Evolutionary conservation across 2,329 filamentous ascomycete species (phyloP), one percentile per base, ranked within the genome.

Genomic region (Fusarium devonianum): DNA sequence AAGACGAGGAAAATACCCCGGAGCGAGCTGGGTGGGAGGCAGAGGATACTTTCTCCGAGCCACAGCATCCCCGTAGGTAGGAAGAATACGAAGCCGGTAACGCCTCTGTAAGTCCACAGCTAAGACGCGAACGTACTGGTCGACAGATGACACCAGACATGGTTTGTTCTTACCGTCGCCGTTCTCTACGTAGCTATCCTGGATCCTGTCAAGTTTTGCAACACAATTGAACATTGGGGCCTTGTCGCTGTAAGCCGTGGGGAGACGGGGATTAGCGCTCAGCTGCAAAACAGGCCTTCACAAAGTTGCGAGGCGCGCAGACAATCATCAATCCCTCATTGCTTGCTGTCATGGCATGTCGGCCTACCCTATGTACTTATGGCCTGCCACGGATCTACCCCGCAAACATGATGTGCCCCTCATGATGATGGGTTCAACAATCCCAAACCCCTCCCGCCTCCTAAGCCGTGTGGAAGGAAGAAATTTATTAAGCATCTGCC

Each of bases 51-150:
- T 14, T 39, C 13, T 13, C 34, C 39, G 3, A 38, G 18, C 52
- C 42, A 55, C 1, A 53, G 19, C n/a, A 49, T 52, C 2, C 44
- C 49, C 3, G 22, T 37, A 1, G 49, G 16, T 7, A 49, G 44
- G 18, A 53, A 49, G 10, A 32, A 35, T 6, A 53, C 23, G 7
- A 35, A 32, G 7, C 37, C 44, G 43, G 10, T 7, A 11, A 18
- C 6, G 11, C 4, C 34, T 19, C 25, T 25, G 34, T 22, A 25
- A 32, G 21, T 10, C 9, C n/a, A n/a, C n/a, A n/a, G n/a, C n/a
- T n/a, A n/a, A n/a, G n/a, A n/a, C n/a, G n/a, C n/a, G n/a, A n/a
- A n/a, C n/a, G n/a, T n/a, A n/a, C n/a, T n/a, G n/a, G 19, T 16
- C 6, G 8, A 14, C n/a, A 14, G n/a, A 5, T 18, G 7, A 28